These are phyloP conservation scores for Rhodotorula babjevae DNA, from an alignment of 768 basidiomycete genomes.

Conservation along the genomic window DNA sequence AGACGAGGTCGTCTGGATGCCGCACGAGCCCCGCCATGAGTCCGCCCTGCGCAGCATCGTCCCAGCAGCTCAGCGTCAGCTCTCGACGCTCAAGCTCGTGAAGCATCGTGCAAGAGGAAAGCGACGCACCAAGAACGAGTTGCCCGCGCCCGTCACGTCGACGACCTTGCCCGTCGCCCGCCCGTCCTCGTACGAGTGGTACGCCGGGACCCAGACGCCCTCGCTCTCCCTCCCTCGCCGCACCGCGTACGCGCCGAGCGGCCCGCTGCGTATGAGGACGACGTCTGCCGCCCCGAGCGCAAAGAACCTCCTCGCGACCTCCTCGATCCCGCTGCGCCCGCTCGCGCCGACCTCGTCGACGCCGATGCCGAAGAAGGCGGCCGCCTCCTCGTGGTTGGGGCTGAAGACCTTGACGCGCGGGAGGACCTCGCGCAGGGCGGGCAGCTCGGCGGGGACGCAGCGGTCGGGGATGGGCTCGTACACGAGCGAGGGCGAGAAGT, in stretches of 20 bases:
- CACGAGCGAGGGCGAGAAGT: slow-evolving; percentile 51
- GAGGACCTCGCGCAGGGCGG: slow-evolving; percentile 60
- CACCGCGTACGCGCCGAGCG: slow-evolving; percentile 64
- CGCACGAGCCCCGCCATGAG: slow-evolving; percentile 37
- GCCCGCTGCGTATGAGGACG: slow-evolving; percentile 71
- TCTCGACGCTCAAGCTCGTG: slow-evolving; percentile 17
- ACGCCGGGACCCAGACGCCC: slow-evolving; percentile 67
- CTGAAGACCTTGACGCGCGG: slow-evolving; percentile 64
- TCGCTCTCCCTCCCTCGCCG: slow-evolving; percentile 46
- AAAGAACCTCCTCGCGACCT: slow-evolving; percentile 33
- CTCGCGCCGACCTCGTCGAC: slow-evolving; percentile 50
- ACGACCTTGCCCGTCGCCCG: slow-evolving; percentile 52
- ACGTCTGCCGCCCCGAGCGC: slow-evolving; percentile 36
- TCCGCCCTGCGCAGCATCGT: slow-evolving; percentile 18
- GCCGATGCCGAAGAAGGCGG: slow-evolving; percentile 59
- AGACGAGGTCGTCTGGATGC: slow-evolving; percentile 23
- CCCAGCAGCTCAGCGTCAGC: too few species aligned
- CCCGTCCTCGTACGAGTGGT: slow-evolving; percentile 54
- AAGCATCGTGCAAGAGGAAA: too few species aligned
- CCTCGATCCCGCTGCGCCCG: slow-evolving; percentile 48
- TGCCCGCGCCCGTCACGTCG: slow-evolving; percentile 90
- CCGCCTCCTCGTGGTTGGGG: slow-evolving; percentile 84
- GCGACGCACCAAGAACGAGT: slow-evolving; percentile 73
- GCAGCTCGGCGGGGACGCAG: slow-evolving; percentile 73
- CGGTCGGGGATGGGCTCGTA: slow-evolving; percentile 86